These are phyloP conservation scores for Fonsecaea pedrosoi DNA, from an alignment of 2,329 filamentous ascomycete species.

Conservation along the genomic window DNA sequence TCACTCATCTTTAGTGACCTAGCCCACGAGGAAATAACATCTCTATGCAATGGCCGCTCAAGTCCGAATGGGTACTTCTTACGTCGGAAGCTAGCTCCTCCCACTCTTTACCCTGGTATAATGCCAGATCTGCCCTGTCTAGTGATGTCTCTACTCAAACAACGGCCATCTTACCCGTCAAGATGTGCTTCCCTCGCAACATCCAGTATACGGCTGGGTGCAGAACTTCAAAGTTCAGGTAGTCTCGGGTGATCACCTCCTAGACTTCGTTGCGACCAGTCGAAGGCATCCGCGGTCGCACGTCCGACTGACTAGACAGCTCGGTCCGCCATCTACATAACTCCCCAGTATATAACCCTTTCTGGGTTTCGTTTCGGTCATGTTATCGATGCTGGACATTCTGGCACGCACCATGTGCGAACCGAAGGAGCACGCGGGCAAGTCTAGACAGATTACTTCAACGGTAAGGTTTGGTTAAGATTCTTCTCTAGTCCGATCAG, in stretches of 20 bases:
- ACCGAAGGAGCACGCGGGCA: background rate
- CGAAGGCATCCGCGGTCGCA: background rate
- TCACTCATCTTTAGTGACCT: background rate
- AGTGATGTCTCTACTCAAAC: background rate
- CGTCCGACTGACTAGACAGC: background rate
- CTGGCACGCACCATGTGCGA: background rate
- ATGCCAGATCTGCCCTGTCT: background rate
- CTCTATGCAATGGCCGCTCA: background rate
- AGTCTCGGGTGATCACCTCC: background rate
- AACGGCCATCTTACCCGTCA: background rate
- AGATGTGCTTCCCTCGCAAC: background rate
- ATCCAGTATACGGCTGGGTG: background rate
- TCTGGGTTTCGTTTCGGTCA: background rate
- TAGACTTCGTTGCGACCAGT: background rate
- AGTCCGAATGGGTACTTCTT: background rate
- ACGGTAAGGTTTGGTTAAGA: background rate
- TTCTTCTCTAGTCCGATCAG: background rate
- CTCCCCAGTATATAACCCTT: background rate
- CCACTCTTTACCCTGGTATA: background rate
- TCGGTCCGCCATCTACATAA: background rate
- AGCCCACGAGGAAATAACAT: background rate
- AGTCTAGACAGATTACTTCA: background rate
- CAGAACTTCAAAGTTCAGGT: background rate
- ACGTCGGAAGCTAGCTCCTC: background rate
- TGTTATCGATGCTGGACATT: background rate